Conservation (phyloP, 2,329 filamentous ascomycete genomes). For the Talaromyces sp. region DNA sequence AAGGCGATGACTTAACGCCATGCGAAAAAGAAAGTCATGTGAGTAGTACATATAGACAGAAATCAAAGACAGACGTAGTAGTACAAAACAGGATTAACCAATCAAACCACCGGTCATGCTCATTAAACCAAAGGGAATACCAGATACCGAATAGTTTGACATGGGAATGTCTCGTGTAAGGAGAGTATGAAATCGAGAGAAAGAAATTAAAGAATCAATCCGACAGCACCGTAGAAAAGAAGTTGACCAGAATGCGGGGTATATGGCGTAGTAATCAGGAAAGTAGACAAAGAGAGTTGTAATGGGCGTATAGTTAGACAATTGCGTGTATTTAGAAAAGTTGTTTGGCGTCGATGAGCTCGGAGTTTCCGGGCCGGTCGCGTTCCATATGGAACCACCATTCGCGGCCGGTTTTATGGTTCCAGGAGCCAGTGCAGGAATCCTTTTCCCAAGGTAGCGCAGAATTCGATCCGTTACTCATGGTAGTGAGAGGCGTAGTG, state of each 20-base stretch:
- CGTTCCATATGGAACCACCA: constrained; percentile 52
- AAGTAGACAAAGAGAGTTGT: constrained; percentile 2
- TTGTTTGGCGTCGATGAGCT: constrained; percentile 36
- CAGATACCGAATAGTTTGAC: constrained; percentile 3
- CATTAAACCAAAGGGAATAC: constrained; percentile 13
- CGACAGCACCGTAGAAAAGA: constrained; percentile 14
- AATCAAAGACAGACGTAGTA: neutral
- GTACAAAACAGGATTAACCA: neutral
- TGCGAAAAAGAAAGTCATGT: neutral
- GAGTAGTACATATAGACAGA: neutral
- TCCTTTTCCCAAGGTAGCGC: constrained; percentile 45
- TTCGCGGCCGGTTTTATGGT: constrained; percentile 44
- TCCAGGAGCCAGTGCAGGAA: constrained; percentile 49
- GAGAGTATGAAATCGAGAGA: constrained; percentile 10
- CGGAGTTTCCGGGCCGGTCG: constrained; percentile 38
- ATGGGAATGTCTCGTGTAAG: constrained; percentile 6
- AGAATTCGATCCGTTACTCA: constrained; percentile 29
- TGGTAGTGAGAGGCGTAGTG: constrained; percentile 34
- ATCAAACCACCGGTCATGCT: constrained; percentile 11
- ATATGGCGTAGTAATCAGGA: constrained; percentile 21
- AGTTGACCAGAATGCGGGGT: constrained; percentile 25
- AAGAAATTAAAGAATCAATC: constrained; percentile 1
- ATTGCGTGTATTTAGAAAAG: constrained; percentile 34
- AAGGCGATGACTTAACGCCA: neutral
- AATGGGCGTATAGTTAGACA: neutral